A percentile compares a stretch with the other conserved stretches of the same genome.
These are phyloP conservation scores for Fusarium transvaalense DNA, from an alignment of 2,329 filamentous ascomycete species.

Conservation along the genomic window DNA sequence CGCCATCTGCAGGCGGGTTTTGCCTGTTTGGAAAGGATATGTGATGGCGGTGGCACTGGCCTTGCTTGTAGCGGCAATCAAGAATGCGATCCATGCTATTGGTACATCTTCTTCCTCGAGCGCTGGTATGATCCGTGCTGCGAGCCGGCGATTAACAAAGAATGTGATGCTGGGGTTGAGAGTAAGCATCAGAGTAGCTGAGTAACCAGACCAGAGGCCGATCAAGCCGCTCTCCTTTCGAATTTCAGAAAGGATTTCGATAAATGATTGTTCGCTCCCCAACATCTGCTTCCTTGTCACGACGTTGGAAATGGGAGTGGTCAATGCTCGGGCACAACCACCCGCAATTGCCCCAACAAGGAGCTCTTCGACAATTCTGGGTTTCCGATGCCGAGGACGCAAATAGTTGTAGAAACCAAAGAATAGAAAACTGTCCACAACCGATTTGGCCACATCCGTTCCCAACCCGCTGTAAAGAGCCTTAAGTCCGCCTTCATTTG, in stretches of 20 bases:
- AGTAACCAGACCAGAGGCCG: conserved; percentile 91
- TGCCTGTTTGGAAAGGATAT: conserved; percentile 89
- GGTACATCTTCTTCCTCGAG: conserved; percentile 59
- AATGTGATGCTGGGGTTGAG: conserved; percentile 91
- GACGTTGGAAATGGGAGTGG: conserved; percentile 84
- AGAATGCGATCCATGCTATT: conserved; percentile 57
- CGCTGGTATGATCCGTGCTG: conserved; percentile 67
- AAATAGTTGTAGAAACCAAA: conserved; percentile 81
- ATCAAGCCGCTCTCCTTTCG: conserved; percentile 74
- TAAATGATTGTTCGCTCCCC: conserved; percentile 56
- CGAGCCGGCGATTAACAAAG: conserved; percentile 80
- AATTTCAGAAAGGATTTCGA: conserved; percentile 74
- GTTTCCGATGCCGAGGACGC: conserved; percentile 55
- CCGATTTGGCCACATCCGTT: conserved; percentile 74
- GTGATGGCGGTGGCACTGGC: conserved; percentile 80
- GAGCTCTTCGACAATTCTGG: conserved; percentile 79
- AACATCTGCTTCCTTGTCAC: conserved; percentile 85
- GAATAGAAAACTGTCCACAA: conserved; percentile 85
- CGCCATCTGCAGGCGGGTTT: conserved; percentile 79
- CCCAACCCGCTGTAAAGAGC: conserved; percentile 78
- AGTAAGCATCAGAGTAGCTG: conserved; percentile 81
- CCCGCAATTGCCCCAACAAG: conserved; percentile 80
- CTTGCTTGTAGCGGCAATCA: conserved; percentile 81
- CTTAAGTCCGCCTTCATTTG: conserved; percentile 74
- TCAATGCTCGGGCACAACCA: conserved; percentile 79